Percentiles rank a stretch among this genome's conserved stretches.
These are phyloP conservation scores for Murraya paniculata DNA, from an alignment of 345 rosid species.

Conservation along the genomic window DNA sequence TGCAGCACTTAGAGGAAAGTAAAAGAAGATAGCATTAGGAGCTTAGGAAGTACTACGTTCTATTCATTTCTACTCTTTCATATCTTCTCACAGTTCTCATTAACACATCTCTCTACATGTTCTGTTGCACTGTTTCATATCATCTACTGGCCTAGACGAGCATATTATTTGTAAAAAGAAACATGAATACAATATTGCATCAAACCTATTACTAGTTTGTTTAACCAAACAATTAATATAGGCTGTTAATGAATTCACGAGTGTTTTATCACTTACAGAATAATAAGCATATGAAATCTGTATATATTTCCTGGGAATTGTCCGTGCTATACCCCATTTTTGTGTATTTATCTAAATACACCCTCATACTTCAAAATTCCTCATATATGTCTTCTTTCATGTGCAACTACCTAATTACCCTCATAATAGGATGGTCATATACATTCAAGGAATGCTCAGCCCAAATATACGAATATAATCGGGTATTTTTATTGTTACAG, in stretches of 20 bases:
- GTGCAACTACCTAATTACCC: no score
- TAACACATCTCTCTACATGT: not conserved
- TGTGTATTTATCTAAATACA: no score
- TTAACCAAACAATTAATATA: not conserved
- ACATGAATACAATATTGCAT: not conserved
- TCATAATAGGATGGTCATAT: no score
- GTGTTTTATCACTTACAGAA: not conserved
- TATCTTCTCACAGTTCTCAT: not conserved
- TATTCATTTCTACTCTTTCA: not conserved
- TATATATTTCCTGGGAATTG: no score
- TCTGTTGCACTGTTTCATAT: not conserved
- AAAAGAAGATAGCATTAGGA: conserved; percentile 1
- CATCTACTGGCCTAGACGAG: not conserved
- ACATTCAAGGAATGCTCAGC: no score
- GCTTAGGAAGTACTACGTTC: not conserved
- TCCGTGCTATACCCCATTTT: no score
- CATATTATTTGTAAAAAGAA: not conserved
- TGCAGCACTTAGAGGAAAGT: conserved; percentile 36
- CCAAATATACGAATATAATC: no score
- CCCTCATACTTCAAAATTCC: no score
- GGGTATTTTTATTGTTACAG: no score
- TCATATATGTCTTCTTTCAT: no score
- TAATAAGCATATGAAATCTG: no score
- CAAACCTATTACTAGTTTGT: not conserved
- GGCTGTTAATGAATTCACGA: not conserved